Conservation (phyloP, 176 grass and related monocot genomes). For the Saccharum officinarum region DNA sequence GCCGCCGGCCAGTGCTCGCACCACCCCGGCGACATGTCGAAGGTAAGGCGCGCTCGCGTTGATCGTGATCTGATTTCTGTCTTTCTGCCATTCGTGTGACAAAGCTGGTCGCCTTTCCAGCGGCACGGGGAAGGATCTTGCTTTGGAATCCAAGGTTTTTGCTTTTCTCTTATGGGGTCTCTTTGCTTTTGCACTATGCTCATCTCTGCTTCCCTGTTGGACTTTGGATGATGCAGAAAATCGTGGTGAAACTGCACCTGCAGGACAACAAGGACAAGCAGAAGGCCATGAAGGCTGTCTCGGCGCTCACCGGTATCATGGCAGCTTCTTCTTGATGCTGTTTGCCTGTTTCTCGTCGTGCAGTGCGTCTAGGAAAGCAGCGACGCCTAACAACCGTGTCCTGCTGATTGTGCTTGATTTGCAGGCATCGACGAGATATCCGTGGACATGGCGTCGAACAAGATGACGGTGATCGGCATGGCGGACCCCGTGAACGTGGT, state of each 20-base stretch:
- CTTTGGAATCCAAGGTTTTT: conserved; percentile 26
- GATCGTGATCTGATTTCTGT: neutral
- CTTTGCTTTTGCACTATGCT: neutral
- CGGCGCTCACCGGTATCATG: conserved; percentile 51
- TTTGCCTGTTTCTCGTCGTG: neutral
- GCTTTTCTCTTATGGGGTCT: neutral
- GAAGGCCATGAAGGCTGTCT: conserved; percentile 82
- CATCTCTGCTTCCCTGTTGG: neutral
- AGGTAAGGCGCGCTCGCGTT: conserved; percentile 24
- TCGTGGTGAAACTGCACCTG: conserved; percentile 74
- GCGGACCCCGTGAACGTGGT: conserved; percentile 75
- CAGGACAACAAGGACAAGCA: conserved; percentile 76
- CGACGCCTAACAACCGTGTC: neutral
- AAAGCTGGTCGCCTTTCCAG: conserved; percentile 40
- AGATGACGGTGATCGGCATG: conserved; percentile 75
- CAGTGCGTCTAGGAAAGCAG: neutral
- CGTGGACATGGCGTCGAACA: conserved; percentile 68
- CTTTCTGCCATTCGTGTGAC: neutral
- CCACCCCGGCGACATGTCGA: conserved; percentile 30
- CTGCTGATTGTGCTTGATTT: neutral
- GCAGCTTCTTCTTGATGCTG: neutral
- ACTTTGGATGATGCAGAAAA: conserved; percentile 57
- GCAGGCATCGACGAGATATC: conserved; percentile 77
- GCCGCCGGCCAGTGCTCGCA: conserved; percentile 2
- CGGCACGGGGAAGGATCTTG: conserved; percentile 19